Base-by-base conservation (phyloP, 768 basidiomycete genomes). In the Phaeotremella fagi region DNA sequence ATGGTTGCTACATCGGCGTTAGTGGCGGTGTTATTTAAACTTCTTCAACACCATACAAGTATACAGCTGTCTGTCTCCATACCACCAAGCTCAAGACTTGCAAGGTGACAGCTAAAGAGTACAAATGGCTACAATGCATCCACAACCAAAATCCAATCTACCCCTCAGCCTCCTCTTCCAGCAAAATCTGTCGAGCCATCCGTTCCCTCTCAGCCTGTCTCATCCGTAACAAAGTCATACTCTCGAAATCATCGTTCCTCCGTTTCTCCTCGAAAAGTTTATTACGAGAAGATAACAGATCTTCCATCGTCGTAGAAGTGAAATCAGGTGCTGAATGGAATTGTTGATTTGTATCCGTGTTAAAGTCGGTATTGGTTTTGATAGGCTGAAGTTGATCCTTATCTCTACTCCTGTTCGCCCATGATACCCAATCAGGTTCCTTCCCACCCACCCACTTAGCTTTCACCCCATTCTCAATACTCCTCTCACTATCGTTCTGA, bases 141-240 rank as follows among this genome's bases (percentile, higher is more conserved):
- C 31, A 33, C 31, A 33, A n/a, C n/a, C n/a, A n/a, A n/a, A n/a
- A n/a, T n/a, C n/a, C n/a, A n/a, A n/a, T n/a, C n/a, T n/a, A n/a
- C n/a, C 33, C 36, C 27, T 66, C 64, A 9, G 62, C 69, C 36
- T 61, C 69, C 45, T 73, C 71, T 36, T 68, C 49, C 37, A 45
- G 36, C 50, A 64, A 23, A 18, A 70, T 70, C 52, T 74, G 54
- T 41, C 61, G 66, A 28, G 56, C 69, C 53, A 74, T 42, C 38
- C 58, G 57, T 48, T 70, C 59, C 50, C 68, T 56, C 47, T 74
- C 72, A 45, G 61, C 33, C 53, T 71, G 67, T 27, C 70, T 59
- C 68, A 74, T 70, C 48, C 50, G 48, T 36, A 74, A 63, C 46
- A 74, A 54, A n/a, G 68, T 70, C 63, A 65, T 69, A 55, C 64